A percentile compares a stretch with the other conserved stretches of the same genome.
These are phyloP conservation scores for Xylaria sp. DNA, from an alignment of 2,329 filamentous ascomycete genomes.

Conservation along the genomic window DNA sequence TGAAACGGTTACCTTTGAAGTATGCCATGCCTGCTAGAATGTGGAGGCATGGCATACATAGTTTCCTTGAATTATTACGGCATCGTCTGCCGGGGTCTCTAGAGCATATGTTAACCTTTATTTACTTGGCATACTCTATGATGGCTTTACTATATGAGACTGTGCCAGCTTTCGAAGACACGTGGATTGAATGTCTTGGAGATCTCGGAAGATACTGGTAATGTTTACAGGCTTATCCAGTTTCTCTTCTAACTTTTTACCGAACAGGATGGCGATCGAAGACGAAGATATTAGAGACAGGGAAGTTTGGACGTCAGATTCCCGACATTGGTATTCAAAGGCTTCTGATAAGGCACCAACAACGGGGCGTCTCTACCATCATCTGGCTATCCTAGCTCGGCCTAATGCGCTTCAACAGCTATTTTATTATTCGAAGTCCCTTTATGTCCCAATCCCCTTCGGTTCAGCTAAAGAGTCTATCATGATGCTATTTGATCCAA, in stretches of 20 bases:
- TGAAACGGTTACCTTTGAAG: constrained; percentile 77
- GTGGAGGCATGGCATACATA: constrained; percentile 94
- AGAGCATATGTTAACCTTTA: constrained; percentile 91
- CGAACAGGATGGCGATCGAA: constrained; percentile 83
- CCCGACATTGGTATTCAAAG: constrained; percentile 84
- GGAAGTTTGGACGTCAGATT: constrained; percentile 84
- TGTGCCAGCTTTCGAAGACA: constrained; percentile 82
- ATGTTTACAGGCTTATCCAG: constrained; percentile 1
- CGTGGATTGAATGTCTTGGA: constrained; percentile 93
- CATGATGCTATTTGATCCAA: constrained; percentile 72
- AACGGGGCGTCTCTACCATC: constrained; percentile 85
- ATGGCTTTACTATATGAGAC: constrained; percentile 89
- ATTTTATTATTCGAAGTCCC: constrained; percentile 80
- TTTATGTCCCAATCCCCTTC: constrained; percentile 76
- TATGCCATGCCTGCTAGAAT: constrained; percentile 93
- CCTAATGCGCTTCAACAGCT: constrained; percentile 77
- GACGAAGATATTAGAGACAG: constrained; percentile 79
- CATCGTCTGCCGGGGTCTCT: constrained; percentile 78
- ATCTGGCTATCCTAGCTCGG: constrained; percentile 81
- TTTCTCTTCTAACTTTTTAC: constrained; percentile 27
- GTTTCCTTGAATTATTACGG: constrained; percentile 80
- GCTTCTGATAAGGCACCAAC: constrained; percentile 80
- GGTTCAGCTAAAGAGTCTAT: constrained; percentile 74
- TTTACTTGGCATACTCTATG: constrained; percentile 90
- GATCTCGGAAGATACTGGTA: constrained; percentile 79